phyloP scores from a whole-genome alignment of 192 early-diverging fungal genomes.

The Linnemannia hyalina region DNA sequence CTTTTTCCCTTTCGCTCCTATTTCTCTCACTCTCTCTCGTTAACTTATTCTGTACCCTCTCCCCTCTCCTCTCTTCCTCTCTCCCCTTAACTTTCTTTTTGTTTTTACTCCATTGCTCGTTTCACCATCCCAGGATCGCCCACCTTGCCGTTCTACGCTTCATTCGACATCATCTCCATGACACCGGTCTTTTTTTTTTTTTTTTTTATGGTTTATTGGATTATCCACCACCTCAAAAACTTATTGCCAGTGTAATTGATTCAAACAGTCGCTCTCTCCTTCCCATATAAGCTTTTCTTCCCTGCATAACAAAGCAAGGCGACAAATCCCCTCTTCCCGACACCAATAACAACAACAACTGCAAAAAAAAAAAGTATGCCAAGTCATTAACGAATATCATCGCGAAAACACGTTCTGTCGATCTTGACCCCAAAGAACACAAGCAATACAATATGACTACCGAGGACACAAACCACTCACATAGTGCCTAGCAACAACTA shows the following conservation, averaged over 20 bases:
- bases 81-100: not conserved
- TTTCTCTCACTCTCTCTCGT: not conserved
- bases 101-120: not conserved
- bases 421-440: not conserved
- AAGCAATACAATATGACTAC: not conserved
- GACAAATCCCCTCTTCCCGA: not conserved
- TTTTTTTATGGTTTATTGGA: not conserved
- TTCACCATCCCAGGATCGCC: not conserved
- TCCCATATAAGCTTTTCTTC: too few species aligned
- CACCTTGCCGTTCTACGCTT: not conserved
- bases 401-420: not conserved
- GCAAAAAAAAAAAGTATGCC: not conserved
- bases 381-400: not conserved
- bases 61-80: not conserved
- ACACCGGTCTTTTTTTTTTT: not conserved
- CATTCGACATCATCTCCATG: not conserved
- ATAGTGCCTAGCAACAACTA: not conserved
- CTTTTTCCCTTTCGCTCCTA: not conserved
- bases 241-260: too few species aligned
- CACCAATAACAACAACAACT: too few species aligned
- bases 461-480: not conserved
- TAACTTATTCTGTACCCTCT: not conserved
- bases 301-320: too few species aligned
- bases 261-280: too few species aligned
- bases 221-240: not conserved